phyloP scores from a whole-genome alignment of 2,329 filamentous ascomycete species.

The Biscogniauxia sp. region DNA sequence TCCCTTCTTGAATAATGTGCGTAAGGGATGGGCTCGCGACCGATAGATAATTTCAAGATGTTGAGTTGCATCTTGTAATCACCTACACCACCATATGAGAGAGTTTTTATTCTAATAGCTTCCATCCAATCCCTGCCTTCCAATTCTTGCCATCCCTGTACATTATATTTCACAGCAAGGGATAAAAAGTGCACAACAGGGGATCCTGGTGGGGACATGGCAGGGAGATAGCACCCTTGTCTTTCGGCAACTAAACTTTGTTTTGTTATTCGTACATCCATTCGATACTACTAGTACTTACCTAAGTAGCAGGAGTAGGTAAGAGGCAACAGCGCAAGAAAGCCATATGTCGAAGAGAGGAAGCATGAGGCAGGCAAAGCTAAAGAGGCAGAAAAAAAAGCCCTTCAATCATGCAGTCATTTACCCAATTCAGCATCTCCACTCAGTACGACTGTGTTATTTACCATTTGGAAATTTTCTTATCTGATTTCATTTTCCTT shows the following conservation, averaged over 20 bases:
- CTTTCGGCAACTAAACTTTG: neutral
- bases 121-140: too few species aligned
- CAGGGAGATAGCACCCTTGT: neutral
- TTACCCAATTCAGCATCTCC: too few species aligned
- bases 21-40: neutral
- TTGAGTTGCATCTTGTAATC: neutral
- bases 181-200: neutral
- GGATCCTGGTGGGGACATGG: neutral
- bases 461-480: too few species aligned
- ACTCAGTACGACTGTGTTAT: too few species aligned
- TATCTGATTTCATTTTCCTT: too few species aligned
- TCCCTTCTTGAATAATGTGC: neutral
- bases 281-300: too few species aligned
- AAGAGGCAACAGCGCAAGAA: neutral
- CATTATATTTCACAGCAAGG: neutral
- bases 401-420: too few species aligned
- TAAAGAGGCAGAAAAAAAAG: too few species aligned
- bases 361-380: too few species aligned
- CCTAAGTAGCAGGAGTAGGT: neutral
- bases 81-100: too few species aligned
- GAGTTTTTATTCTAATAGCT: too few species aligned
- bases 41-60: neutral
- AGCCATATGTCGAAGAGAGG: too few species aligned
- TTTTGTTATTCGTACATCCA: neutral
- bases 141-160: neutral